These are phyloP conservation scores for Pythium aquatile DNA, from an alignment of 352 stramenopile genomes.

Conservation along the genomic window DNA sequence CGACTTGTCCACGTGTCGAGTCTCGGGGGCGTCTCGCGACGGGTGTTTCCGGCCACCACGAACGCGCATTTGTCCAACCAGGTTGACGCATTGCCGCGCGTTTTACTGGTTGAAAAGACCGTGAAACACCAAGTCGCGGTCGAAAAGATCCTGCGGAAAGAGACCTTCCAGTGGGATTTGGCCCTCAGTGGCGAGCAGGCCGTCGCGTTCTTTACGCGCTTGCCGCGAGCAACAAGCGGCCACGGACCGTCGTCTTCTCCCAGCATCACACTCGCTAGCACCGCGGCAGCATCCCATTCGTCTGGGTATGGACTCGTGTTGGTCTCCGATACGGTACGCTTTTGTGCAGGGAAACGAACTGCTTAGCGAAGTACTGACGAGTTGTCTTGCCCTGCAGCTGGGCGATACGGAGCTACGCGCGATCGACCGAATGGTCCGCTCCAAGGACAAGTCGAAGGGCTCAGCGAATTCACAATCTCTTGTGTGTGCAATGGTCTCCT, in stretches of 20 bases:
- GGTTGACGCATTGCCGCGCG: conserved; percentile 57
- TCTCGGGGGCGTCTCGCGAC: conserved; percentile 47
- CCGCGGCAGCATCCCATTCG: background rate
- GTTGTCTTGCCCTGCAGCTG: conserved; percentile 27
- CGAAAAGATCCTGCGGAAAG: conserved; percentile 60
- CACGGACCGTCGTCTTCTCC: background rate
- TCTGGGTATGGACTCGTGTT: conserved; percentile 53
- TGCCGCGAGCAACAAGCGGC: conserved; percentile 10
- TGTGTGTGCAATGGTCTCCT: conserved; percentile 58
- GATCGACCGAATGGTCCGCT: conserved; percentile 50
- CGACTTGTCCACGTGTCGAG: conserved; percentile 60
- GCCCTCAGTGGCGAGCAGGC: conserved; percentile 59
- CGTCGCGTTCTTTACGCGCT: conserved; percentile 42
- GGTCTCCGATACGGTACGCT: conserved; percentile 48
- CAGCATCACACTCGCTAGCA: conserved; percentile 4
- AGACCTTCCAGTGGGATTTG: conserved; percentile 70
- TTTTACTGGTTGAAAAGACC: conserved; percentile 54
- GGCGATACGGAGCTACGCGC: conserved; percentile 46
- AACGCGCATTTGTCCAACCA: conserved; percentile 57
- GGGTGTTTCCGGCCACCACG: conserved; percentile 53
- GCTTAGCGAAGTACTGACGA: background rate
- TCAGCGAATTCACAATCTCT: conserved; percentile 21
- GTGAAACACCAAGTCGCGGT: conserved; percentile 56
- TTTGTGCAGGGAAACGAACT: too few species aligned
- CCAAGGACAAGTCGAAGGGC: conserved; percentile 33